Evolutionary conservation across 2,329 filamentous ascomycete species (phyloP), one percentile per base, ranked within the genome.

Genomic region (Periconia digitata): DNA sequence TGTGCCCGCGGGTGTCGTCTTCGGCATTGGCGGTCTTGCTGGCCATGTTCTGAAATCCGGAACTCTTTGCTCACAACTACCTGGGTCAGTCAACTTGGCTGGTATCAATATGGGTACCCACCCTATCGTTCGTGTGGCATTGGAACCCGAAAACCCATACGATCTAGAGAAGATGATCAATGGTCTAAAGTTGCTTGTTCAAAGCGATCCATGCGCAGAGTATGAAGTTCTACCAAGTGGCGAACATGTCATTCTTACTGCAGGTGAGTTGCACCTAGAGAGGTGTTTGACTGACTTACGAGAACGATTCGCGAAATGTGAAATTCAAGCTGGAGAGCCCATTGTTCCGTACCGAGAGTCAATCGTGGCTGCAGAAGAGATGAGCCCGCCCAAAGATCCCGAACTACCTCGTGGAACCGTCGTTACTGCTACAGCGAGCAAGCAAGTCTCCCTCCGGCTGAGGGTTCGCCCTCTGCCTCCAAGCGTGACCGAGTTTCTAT

Each of bases 291-390:
- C 94, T 44, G 94, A 99, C 75, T 78, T 99, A 21, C 83, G 90
- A 53, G 94, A 99, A 67, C 81, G 94, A 5, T 99, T 96, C 66
- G 92, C 94, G 6, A 86, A 85, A 55, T 97, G 95, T 66, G 92
- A 97, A 58, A 92, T 99, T 44, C 92, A 97, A 66, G 90, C 90
- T 22, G 92, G 94, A 47, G 89, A 90, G 37, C 89, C 94, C 1
- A 97, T 99, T 52, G 94, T 99, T 13, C 94, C 94, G 0, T 99
- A 96, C 71, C 82, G 92, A 47, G 94, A 99, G 74, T 94, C 90
- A 0, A 96, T 95, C 49, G 85, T 96, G 35, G 82, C 84, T 21
- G 89, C 86, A 0, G 84, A 91, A 32, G 94, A 99, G 71, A 99
- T 99, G 94, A 86, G 91, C 20, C 85, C 91, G 1, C 88, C 90